Evolutionary conservation across 441 rosid genomes (phyloP), one percentile per base, ranked within the genome.

Genomic region (Populus hybrid): DNA sequence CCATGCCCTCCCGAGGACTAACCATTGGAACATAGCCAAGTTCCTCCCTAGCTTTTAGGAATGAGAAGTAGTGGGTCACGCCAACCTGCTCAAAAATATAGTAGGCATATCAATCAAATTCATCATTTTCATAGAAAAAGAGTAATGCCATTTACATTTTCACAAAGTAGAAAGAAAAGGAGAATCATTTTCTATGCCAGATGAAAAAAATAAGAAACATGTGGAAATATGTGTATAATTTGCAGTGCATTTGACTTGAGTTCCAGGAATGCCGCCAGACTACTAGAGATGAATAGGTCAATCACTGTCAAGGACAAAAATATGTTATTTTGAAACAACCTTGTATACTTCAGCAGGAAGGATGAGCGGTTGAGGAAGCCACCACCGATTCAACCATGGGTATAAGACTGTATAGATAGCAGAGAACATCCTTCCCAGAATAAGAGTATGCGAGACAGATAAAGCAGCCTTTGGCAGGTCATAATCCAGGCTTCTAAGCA

Each of bases 321-420:
- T 5, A 70, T 46, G 10, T 28, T 24, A 78, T 36, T 50, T 50
- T 30, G 28, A 78, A 66, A 78, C 85, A 68, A 92, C 99, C 97
- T 95, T 94, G 79, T 91, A 88, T 40, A 95, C 98, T 89, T 95
- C 99, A 50, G 97, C 92, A 8, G 99, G 99, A 85, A 95, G 97
- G 76, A 94, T 82, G 30, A 92, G 46, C 5, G 98, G 99, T 77
- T 88, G 90, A 42, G 97, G 99, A 88, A 94, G 88, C 99, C 98
- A 95, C 90, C 91, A 50, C 46, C 69, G 74, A 66, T 94, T 86
- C 86, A 95, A 87, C 91, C 92, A 94, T 59, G 98, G 98, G 82
- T 95, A 93, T 54, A 92, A 68, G 18, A 92, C 72, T 66, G 91
- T 87, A 82, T 92, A 95, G 68, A 88, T 64, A 82, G 79, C 87